Evolutionary conservation across 257 asterid genomes (phyloP).

Genomic region (Gentiana dahurica): DNA sequence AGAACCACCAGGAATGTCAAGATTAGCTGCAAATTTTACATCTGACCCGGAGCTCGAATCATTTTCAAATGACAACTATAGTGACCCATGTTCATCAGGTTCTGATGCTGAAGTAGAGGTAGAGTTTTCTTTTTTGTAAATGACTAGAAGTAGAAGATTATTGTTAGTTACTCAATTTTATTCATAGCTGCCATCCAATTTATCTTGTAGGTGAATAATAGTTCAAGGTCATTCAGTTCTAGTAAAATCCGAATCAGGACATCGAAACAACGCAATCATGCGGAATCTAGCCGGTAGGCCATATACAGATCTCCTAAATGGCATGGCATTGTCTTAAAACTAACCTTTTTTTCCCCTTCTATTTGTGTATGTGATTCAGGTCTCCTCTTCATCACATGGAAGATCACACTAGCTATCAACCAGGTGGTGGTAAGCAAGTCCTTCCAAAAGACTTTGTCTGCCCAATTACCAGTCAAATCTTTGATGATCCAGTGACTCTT

Average conservation of each 20-base stretch:
- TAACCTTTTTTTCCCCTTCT: not conserved
- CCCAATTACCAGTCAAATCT: conserved; percentile 61
- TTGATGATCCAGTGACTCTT: conserved; percentile 70
- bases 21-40: conserved; percentile 11
- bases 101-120: conserved; percentile 43
- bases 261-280: conserved; percentile 13
- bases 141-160: no score
- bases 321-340: not conserved
- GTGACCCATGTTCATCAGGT: conserved; percentile 30
- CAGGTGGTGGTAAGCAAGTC: conserved; percentile 18
- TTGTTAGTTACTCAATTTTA: not conserved
- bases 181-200: not conserved
- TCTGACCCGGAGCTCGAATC: conserved; percentile 18
- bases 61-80: conserved; percentile 18
- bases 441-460: conserved; percentile 67
- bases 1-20: conserved; percentile 16
- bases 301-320: conserved; percentile 8
- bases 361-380: conserved; percentile 12
- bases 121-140: not conserved
- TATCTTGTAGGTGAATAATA: conserved; percentile 44
- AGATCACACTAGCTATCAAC: conserved; percentile 13
- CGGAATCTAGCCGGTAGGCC: conserved; percentile 35
- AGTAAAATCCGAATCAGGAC: conserved; percentile 16
- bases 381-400: conserved; percentile 38
- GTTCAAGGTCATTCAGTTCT: conserved; percentile 28